Evolutionary conservation across 2,329 filamentous ascomycete genomes (phyloP).

Genomic region (Huntiella moniliformis): DNA sequence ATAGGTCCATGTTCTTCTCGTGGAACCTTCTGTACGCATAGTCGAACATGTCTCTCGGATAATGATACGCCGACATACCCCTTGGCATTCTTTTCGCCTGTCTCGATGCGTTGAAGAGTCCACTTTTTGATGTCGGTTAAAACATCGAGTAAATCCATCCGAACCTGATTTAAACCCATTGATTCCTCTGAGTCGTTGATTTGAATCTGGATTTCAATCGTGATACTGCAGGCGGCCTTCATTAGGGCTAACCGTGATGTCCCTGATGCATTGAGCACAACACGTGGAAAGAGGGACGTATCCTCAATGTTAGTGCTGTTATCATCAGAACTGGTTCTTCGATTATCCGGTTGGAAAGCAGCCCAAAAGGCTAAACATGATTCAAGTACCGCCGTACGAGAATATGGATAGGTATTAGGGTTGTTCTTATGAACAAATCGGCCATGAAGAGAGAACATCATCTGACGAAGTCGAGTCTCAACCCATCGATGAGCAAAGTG

Average conservation of each 20-base stretch:
- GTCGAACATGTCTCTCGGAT: constrained; percentile 24
- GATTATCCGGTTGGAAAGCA: not conserved
- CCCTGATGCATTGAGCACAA: too few relatives aligned
- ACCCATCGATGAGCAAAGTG: constrained; percentile 26
- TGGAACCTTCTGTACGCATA: constrained; percentile 19
- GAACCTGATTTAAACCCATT: constrained; percentile 18
- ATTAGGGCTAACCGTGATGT: constrained; percentile 16
- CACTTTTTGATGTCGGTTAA: constrained; percentile 25
- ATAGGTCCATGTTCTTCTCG: constrained; percentile 19
- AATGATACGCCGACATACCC: constrained; percentile 26
- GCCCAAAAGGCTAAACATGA: not conserved
- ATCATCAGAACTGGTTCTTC: too few relatives aligned
- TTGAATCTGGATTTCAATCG: constrained; percentile 23
- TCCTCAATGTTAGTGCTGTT: too few relatives aligned
- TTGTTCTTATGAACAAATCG: constrained; percentile 23
- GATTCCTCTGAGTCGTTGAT: constrained; percentile 22
- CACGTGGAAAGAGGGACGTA: too few relatives aligned
- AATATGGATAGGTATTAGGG: not conserved
- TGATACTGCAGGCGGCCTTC: constrained; percentile 21
- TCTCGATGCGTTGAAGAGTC: constrained; percentile 22
- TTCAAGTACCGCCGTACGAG: not conserved
- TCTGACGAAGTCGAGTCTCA: constrained; percentile 34
- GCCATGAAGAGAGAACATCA: constrained; percentile 35
- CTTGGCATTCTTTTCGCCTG: constrained; percentile 37
- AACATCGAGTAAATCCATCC: constrained; percentile 24